A percentile compares a stretch with the other conserved stretches of the same genome.
Conservation (phyloP, 306 rosid genomes). For the Acacia crassicarpa region DNA sequence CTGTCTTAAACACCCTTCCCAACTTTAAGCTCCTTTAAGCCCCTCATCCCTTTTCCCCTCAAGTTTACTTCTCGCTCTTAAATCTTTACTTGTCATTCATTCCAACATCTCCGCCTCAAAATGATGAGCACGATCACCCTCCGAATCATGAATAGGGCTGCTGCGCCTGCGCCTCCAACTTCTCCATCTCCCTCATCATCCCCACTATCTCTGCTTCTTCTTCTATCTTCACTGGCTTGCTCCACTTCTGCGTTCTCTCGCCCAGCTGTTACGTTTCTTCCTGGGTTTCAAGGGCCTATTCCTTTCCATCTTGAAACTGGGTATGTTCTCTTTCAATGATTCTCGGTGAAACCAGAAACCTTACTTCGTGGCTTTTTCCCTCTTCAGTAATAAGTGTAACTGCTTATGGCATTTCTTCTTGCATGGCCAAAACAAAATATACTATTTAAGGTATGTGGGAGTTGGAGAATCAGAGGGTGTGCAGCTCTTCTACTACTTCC, state of each 20-base stretch:
- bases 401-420: not conserved
- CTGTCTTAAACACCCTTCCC: no score
- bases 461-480: conserved; percentile 49
- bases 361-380: no score
- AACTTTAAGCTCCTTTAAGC: no score
- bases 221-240: not conserved
- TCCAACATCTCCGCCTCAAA: no score
- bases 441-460: conserved; percentile 44
- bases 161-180: not conserved
- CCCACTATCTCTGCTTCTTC: not conserved
- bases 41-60: no score
- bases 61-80: no score
- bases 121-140: no score
- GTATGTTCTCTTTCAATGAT: not conserved
- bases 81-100: no score
- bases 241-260: not conserved
- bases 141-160: not conserved
- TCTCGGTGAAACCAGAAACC: not conserved
- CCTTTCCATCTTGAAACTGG: conserved; percentile 28
- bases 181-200: not conserved
- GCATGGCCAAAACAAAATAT: not conserved
- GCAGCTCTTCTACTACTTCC: conserved; percentile 56
- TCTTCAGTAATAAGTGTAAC: no score
- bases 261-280: not conserved
- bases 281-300: not conserved